phyloP scores from a whole-genome alignment of 1,284 basidiomycete species.

The Cryptococcus depauperatus region DNA sequence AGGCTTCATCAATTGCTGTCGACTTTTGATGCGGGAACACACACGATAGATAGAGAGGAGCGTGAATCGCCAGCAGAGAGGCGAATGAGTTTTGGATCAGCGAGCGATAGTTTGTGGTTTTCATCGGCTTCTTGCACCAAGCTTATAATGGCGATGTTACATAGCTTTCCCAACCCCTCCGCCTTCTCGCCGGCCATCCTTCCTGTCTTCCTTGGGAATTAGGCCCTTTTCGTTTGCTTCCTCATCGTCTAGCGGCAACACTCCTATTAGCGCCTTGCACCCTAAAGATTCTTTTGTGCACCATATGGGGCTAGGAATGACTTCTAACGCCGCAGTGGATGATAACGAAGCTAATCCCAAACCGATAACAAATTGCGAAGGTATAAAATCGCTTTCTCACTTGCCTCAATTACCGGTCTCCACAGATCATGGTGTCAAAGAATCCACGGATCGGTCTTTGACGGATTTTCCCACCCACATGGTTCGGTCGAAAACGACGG shows the following conservation, averaged over 20 bases:
- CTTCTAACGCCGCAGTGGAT: neutral
- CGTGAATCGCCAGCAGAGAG: conserved; percentile 14
- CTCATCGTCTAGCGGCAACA: conserved; percentile 3
- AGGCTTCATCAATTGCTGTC: conserved; percentile 24
- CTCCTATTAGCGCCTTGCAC: conserved; percentile 2
- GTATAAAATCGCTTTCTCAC: neutral
- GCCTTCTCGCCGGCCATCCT: conserved; percentile 15
- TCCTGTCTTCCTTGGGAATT: conserved; percentile 14
- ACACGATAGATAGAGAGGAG: conserved; percentile 23
- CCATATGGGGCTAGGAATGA: conserved; percentile 1
- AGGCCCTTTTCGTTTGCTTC: conserved; percentile 9
- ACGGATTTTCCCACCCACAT: conserved; percentile 2
- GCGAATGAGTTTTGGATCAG: conserved; percentile 8
- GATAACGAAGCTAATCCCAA: neutral
- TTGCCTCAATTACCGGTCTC: neutral
- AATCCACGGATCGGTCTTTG: neutral
- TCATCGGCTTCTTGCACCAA: neutral
- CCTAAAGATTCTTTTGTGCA: neutral
- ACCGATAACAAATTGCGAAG: neutral
- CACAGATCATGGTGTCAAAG: neutral
- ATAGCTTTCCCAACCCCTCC: conserved; percentile 14
- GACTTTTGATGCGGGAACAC: conserved; percentile 27
- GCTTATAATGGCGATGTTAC: neutral
- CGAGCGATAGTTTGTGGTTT: neutral
- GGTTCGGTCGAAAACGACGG: conserved; percentile 11